Percentiles rank a stretch among this genome's conserved stretches.
Conservation (phyloP, 306 rosid genomes). For the Canavalia ensiformis region DNA sequence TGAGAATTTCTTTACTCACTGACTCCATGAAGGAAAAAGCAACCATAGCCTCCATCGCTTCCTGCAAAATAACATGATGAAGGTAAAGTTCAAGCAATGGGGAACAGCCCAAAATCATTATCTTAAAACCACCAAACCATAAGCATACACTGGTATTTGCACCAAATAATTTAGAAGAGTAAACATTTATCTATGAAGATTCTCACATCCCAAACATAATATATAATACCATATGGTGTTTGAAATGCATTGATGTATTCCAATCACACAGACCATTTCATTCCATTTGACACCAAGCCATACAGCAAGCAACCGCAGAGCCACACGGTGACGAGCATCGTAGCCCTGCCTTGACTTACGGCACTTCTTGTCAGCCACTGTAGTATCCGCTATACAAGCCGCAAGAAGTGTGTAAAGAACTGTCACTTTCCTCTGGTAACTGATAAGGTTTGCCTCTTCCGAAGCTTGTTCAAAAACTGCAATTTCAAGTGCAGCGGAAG, state of each 20-base stretch:
- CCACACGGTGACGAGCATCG: conserved; percentile 92
- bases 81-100: conserved; percentile 29
- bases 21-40: conserved; percentile 82
- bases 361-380: conserved; percentile 55
- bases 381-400: conserved; percentile 82
- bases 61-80: conserved; percentile 59
- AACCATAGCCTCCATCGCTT: conserved; percentile 89
- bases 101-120: conserved; percentile 21
- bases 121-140: conserved; percentile 26
- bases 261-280: conserved; percentile 75
- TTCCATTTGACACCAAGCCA: conserved; percentile 88
- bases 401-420: conserved; percentile 83
- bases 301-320: conserved; percentile 76
- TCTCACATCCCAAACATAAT: conserved; percentile 39
- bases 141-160: conserved; percentile 33
- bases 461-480: conserved; percentile 54
- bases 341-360: conserved; percentile 72
- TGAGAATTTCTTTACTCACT: conserved; percentile 51
- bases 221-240: conserved; percentile 39
- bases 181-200: conserved; percentile 23
- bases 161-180: conserved; percentile 16
- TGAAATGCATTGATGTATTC: conserved; percentile 43
- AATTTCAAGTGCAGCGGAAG: conserved; percentile 42
- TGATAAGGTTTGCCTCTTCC: conserved; percentile 69
- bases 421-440: conserved; percentile 79